Evolutionary conservation across 2,329 filamentous ascomycete species (phyloP), one percentile per base, ranked within the genome.

Genomic region (Ophiocordyceps polyrhachis-furcata): DNA sequence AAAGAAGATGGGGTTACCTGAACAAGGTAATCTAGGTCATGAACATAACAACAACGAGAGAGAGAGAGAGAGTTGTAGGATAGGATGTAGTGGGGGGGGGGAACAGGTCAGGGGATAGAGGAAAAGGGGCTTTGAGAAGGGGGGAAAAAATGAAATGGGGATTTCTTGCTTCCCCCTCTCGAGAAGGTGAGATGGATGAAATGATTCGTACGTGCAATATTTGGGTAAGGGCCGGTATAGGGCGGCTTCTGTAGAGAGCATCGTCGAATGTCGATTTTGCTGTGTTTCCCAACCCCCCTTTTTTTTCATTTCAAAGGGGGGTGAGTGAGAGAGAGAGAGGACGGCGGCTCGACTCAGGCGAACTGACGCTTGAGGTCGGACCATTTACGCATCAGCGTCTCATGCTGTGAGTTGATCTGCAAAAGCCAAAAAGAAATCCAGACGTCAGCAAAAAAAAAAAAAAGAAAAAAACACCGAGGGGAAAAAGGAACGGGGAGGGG

Each of bases 331-430:
- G 21, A 23, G 21, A 9, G 15, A 4, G 32, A 7, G 15, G n/a
- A 5, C 9, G 35, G n/a, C n/a, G 35, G 17, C n/a, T 38, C 11
- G 31, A n/a, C 17, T 38, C 35, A 71, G 42, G 62, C 65, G 53
- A 77, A 74, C 46, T 76, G 73, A 43, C 67, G 66, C 62, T 71
- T 76, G 50, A 89, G 66, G 53, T 89, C 84, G 43, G 74, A 76
- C 82, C 82, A 88, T 65, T 82, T 86, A 53, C 82, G 76, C 49
- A 70, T 78, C 40, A 89, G 71, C 7, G 75, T 73, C 60, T 89
- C 84, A 54, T 88, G 76, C 50, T 73, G 66, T 25, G 74, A 66
- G 54, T 82, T 83, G 51, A 85, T 74, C 82, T 86, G 55, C n/a
- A 2, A 35, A 13, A 35, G 31, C 11, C 4, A 32, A 12, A 32